Evolutionary conservation across 441 rosid species (phyloP).

Genomic region (Croton setiger): DNA sequence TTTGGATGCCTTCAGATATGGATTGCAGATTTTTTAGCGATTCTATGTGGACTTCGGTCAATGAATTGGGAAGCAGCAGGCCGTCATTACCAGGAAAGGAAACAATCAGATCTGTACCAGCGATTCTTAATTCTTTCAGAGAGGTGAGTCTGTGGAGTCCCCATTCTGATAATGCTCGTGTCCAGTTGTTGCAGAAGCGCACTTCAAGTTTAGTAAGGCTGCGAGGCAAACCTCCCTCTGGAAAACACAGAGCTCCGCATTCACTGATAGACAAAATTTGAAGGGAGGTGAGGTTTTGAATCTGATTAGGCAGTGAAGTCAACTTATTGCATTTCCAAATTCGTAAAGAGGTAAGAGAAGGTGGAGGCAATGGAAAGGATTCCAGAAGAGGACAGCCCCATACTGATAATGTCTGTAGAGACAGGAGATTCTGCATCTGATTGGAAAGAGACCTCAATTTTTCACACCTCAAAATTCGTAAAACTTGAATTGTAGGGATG

Average conservation of each 20-base stretch:
- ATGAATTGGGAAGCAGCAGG: constrained; percentile 20
- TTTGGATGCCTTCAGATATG: constrained; percentile 1
- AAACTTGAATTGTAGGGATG: background rate
- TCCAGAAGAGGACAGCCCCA: too few species aligned
- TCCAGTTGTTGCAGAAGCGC: background rate
- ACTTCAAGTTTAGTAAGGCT: constrained; percentile 16
- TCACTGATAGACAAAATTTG: accelerated
- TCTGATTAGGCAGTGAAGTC: too few species aligned
- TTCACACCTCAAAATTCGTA: too few species aligned
- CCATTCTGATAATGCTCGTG: constrained; percentile 14
- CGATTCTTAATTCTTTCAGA: background rate
- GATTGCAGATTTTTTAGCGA: constrained; percentile 5
- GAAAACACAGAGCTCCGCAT: background rate
- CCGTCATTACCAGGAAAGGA: constrained; percentile 20
- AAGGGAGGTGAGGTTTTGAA: too few species aligned
- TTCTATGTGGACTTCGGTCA: background rate
- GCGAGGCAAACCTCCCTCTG: constrained; percentile 27
- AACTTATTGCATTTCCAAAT: constrained; percentile 22
- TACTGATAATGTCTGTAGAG: too few species aligned
- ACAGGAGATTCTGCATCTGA: too few species aligned
- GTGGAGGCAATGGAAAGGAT: background rate
- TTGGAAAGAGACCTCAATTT: too few species aligned
- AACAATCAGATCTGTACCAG: background rate
- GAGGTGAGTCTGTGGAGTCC: constrained; percentile 17
- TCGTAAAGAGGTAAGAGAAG: constrained; percentile 2